phyloP scores from a whole-genome alignment of 768 basidiomycete species.

The Pisolithus tinctorius region DNA sequence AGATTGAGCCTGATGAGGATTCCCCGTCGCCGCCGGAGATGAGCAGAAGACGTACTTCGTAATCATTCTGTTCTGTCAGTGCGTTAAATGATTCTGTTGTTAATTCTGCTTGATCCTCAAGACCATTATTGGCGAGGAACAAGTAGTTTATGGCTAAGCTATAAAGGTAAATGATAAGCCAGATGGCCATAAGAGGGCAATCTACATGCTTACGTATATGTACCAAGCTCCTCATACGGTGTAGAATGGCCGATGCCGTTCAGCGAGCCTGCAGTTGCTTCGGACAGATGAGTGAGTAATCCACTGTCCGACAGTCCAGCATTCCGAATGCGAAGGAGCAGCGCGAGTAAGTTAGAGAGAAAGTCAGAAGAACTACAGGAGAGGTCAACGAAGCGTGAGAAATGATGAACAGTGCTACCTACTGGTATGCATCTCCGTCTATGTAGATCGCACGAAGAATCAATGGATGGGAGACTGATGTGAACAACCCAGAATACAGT shows the following conservation, averaged over 20 bases:
- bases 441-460: slow-evolving; percentile 90
- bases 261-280: slow-evolving; percentile 88
- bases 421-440: slow-evolving; percentile 92
- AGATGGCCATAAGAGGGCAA: slow-evolving; percentile 10
- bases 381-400: slow-evolving; percentile 10
- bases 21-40: slow-evolving; percentile 2
- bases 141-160: slow-evolving; percentile 87
- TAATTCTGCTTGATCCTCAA: slow-evolving; percentile 43
- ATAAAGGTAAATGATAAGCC: slow-evolving; percentile 7
- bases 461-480: slow-evolving; percentile 79
- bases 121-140: slow-evolving; percentile 68
- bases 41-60: slow-evolving; percentile 52
- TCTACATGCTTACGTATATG: slow-evolving; percentile 56
- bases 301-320: slow-evolving; percentile 88
- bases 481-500: slow-evolving; percentile 89
- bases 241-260: slow-evolving; percentile 87
- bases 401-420: slow-evolving; percentile 23
- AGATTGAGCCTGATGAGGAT: background rate
- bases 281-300: slow-evolving; percentile 84
- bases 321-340: slow-evolving; percentile 83
- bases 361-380: slow-evolving; percentile 74
- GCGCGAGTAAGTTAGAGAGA: slow-evolving; percentile 82
- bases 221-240: slow-evolving; percentile 73
- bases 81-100: slow-evolving; percentile 76
- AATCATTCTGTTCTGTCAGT: slow-evolving; percentile 78